Percentiles rank a stretch among this genome's conserved stretches.
phyloP scores from a whole-genome alignment of 2,329 filamentous ascomycete species.

The Hymenoscyphus fraxineus region DNA sequence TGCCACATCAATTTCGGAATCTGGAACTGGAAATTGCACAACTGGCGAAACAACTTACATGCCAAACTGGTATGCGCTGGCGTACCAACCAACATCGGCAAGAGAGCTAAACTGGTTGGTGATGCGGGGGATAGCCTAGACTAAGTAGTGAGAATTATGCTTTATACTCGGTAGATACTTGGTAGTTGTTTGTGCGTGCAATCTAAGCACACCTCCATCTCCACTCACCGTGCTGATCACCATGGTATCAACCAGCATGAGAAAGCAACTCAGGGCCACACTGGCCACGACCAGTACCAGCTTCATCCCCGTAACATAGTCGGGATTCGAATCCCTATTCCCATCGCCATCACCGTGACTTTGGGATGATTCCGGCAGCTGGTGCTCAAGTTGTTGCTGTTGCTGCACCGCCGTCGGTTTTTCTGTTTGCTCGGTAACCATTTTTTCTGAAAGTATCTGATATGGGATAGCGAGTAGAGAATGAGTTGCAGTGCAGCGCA shows the following conservation, averaged over 20 bases:
- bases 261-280: not conserved
- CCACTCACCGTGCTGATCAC: not conserved
- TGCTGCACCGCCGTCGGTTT: too few species aligned
- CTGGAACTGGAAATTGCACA: not conserved
- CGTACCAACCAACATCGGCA: conserved; percentile 2
- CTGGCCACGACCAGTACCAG: not conserved
- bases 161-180: too few species aligned
- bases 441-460: too few species aligned
- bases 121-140: conserved; percentile 2
- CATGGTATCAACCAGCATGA: not conserved
- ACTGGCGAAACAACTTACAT: not conserved
- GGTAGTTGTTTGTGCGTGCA: not conserved
- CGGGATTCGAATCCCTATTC: not conserved
- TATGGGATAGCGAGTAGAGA: too few species aligned
- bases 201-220: too few species aligned
- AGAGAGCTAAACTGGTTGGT: not conserved
- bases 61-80: not conserved
- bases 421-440: too few species aligned
- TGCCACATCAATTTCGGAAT: not conserved
- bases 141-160: not conserved
- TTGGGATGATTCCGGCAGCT: too few species aligned
- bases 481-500: too few species aligned
- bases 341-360: too few species aligned
- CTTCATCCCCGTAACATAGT: conserved; percentile 4
- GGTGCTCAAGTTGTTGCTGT: too few species aligned